Conservation (phyloP, 2,329 filamentous ascomycete genomes). For the Coniochaeta hoffmannii region DNA sequence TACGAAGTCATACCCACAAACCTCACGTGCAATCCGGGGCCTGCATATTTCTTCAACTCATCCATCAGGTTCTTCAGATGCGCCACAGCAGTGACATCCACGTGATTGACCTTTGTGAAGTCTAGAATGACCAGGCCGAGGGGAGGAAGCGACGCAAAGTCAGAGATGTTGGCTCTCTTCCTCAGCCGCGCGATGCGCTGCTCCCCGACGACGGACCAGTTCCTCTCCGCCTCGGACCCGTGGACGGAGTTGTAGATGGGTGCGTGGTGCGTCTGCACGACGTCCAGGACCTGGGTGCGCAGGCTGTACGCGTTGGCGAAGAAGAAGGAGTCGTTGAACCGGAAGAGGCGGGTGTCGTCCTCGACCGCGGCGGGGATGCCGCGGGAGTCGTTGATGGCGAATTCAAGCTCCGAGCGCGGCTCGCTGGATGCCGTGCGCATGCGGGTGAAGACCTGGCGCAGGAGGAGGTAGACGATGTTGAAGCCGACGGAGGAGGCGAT, state of each 20-base stretch:
- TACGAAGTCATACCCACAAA: constrained; percentile 40
- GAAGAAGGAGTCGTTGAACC: constrained; percentile 49
- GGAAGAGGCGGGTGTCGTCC: constrained; percentile 46
- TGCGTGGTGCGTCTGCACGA: constrained; percentile 37
- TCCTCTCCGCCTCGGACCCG: constrained; percentile 28
- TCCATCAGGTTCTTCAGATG: constrained; percentile 39
- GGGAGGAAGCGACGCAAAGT: constrained; percentile 24
- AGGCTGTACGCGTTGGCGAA: constrained; percentile 53
- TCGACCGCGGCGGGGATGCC: constrained; percentile 23
- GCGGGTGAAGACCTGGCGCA: constrained; percentile 48
- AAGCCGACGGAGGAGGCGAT: constrained; percentile 54
- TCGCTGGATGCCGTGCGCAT: constrained; percentile 22
- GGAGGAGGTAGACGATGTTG: constrained; percentile 53
- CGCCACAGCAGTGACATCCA: constrained; percentile 44
- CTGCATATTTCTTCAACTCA: constrained; percentile 41
- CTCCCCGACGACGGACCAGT: constrained; percentile 46
- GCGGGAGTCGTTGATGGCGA: constrained; percentile 16
- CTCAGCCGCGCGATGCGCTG: constrained; percentile 39
- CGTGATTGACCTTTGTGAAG: constrained; percentile 41
- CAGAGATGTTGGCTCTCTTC: constrained; percentile 24
- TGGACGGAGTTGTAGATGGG: constrained; percentile 27
- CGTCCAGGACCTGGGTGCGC: constrained; percentile 41
- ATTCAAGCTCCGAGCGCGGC: constrained; percentile 19
- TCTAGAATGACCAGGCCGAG: constrained; percentile 45
- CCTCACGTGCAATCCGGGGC: constrained; percentile 34